Conservation (phyloP, 1,284 basidiomycete genomes). For the Cystobasidium pallidum region DNA sequence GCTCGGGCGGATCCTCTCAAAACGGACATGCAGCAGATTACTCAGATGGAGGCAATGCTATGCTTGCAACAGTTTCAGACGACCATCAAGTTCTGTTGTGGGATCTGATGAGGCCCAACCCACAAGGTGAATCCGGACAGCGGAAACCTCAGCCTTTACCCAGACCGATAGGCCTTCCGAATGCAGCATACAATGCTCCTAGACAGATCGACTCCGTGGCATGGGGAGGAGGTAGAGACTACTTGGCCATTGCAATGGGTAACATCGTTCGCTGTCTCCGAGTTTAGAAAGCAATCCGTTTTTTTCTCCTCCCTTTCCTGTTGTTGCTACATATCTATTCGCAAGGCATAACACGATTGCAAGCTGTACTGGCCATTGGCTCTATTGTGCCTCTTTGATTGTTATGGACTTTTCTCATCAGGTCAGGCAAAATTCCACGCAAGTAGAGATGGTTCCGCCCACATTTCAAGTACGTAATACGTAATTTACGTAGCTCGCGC, state of each 20-base stretch:
- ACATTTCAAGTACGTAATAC: too few species aligned
- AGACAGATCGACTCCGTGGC: conserved; percentile 83
- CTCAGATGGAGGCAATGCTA: conserved; percentile 27
- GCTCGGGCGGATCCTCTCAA: neutral
- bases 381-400: too few species aligned
- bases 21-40: conserved; percentile 8
- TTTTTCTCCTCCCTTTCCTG: neutral
- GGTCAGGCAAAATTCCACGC: too few species aligned
- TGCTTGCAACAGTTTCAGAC: conserved; percentile 46
- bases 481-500: too few species aligned
- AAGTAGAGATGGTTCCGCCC: too few species aligned
- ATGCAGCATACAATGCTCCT: conserved; percentile 71
- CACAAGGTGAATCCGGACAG: conserved; percentile 33
- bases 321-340: conserved; percentile 2
- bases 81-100: conserved; percentile 45
- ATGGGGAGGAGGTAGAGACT: conserved; percentile 73
- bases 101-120: conserved; percentile 42
- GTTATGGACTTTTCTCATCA: too few species aligned
- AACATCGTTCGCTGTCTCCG: conserved; percentile 67
- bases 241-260: conserved; percentile 85
- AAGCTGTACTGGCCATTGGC: neutral
- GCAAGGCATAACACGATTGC: conserved; percentile 3
- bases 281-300: conserved; percentile 16
- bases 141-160: conserved; percentile 59
- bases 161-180: conserved; percentile 62